Percentiles rank a stretch among this genome's conserved stretches.
Evolutionary conservation across 2,329 filamentous ascomycete genomes (phyloP).

Genomic region (Diaporthe citrichinensis): DNA sequence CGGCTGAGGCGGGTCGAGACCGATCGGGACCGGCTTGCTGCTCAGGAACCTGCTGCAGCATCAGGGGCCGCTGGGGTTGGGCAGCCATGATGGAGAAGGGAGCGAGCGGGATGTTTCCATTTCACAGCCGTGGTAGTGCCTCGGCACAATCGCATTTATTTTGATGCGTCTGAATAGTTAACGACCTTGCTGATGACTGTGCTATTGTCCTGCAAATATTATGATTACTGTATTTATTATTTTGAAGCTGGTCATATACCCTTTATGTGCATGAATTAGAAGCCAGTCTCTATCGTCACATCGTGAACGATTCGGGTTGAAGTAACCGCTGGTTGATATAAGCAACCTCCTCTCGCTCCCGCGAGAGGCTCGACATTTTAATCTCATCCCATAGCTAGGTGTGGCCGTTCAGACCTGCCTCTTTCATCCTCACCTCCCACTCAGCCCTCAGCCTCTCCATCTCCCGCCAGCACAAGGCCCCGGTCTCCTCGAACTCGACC

Average conservation of each 20-base stretch:
- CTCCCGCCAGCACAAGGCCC: constrained; percentile 74
- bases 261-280: not conserved
- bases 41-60: constrained; percentile 37
- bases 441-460: constrained; percentile 79
- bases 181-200: not conserved
- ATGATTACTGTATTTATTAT: constrained; percentile 13
- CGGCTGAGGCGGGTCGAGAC: constrained; percentile 64
- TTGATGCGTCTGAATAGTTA: not conserved
- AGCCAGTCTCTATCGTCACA: not conserved
- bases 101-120: not conserved
- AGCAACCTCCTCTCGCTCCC: not conserved
- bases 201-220: constrained; percentile 2
- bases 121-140: not conserved
- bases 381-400: constrained; percentile 1
- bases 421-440: constrained; percentile 69
- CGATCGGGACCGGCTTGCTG: constrained; percentile 49
- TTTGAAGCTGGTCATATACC: not conserved
- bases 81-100: constrained; percentile 5
- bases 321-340: no score
- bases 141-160: not conserved
- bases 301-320: not conserved
- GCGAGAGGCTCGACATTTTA: no score
- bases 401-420: not conserved
- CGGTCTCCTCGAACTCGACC: constrained; percentile 73
- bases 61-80: constrained; percentile 42